phyloP scores from a whole-genome alignment of 306 rosid species.

The Dalbergia cochinchinensis region DNA sequence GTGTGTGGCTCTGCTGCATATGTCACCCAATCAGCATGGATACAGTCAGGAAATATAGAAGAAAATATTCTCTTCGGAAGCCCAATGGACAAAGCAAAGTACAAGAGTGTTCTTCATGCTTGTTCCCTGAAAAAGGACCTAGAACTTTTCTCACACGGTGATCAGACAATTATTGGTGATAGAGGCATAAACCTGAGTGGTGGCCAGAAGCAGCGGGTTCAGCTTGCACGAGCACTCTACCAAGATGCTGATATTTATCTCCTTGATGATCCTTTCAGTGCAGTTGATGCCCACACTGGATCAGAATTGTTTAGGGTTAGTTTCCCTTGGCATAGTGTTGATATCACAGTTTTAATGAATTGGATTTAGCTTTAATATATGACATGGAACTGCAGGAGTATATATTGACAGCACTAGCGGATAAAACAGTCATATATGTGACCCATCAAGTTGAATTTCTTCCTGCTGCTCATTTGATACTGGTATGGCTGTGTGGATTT shows the following conservation, averaged over 20 bases:
- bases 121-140: constrained; percentile 94
- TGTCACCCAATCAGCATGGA: constrained; percentile 97
- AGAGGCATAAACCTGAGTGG: constrained; percentile 99
- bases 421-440: constrained; percentile 90
- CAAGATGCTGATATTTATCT: constrained; percentile 98
- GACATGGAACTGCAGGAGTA: constrained; percentile 80
- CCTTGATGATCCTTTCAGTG: constrained; percentile 98
- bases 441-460: constrained; percentile 99
- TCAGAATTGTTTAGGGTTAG: constrained; percentile 73
- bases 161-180: constrained; percentile 97
- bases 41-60: constrained; percentile 98
- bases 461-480: constrained; percentile 89
- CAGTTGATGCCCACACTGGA: constrained; percentile 98
- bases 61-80: constrained; percentile 96
- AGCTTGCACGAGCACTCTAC: constrained; percentile 99
- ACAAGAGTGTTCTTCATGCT: constrained; percentile 92
- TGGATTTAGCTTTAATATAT: constrained; percentile 50
- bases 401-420: constrained; percentile 86
- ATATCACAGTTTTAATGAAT: constrained; percentile 45
- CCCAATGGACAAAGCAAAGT: constrained; percentile 93
- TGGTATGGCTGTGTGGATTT: constrained; percentile 66
- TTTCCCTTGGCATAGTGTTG: constrained; percentile 40
- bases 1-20: constrained; percentile 93
- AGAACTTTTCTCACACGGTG: constrained; percentile 95
- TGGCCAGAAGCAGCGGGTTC: constrained; percentile 99